phyloP scores from a whole-genome alignment of 768 basidiomycete species.

The Fomitopsis serialis region DNA sequence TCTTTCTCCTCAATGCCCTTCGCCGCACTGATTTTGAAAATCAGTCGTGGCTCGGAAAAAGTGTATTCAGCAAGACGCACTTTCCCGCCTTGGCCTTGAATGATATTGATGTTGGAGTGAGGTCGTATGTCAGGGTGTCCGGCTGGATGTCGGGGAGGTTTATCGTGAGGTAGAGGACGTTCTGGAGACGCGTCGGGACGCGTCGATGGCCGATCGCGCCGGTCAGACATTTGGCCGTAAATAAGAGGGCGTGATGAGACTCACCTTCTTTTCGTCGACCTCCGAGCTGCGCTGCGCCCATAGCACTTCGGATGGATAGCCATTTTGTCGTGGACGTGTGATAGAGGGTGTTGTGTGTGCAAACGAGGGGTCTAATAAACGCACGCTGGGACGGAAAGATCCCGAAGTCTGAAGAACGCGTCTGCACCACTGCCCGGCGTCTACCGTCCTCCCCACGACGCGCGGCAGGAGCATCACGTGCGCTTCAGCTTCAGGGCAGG shows the following conservation, averaged over 20 bases:
- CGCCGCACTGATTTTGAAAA: constrained; percentile 22
- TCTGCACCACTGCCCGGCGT: neutral
- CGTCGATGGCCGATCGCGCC: constrained; percentile 2
- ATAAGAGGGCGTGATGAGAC: constrained; percentile 2
- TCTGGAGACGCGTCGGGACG: constrained; percentile 43
- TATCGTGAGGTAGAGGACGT: constrained; percentile 79
- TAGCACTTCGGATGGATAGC: constrained; percentile 71
- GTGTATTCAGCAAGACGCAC: constrained; percentile 34
- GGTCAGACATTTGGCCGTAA: neutral
- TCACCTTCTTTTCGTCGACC: constrained; percentile 60
- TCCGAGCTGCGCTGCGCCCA: constrained; percentile 92
- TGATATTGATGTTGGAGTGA: constrained; percentile 51
- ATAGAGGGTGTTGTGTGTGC: constrained; percentile 1
- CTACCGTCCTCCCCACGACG: neutral
- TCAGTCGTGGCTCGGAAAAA: neutral
- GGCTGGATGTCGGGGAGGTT: constrained; percentile 73
- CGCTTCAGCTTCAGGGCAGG: constrained; percentile 12
- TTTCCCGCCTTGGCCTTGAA: constrained; percentile 63
- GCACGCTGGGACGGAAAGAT: constrained; percentile 15
- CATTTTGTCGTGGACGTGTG: constrained; percentile 27
- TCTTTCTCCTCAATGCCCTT: constrained; percentile 48
- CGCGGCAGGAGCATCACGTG: constrained; percentile 9
- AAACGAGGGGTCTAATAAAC: constrained; percentile 12
- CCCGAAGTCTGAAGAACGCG: constrained; percentile 24
- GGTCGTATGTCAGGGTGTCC: constrained; percentile 49